Evolutionary conservation across 768 basidiomycete genomes (phyloP).

Genomic region (Termitomyces sp.): DNA sequence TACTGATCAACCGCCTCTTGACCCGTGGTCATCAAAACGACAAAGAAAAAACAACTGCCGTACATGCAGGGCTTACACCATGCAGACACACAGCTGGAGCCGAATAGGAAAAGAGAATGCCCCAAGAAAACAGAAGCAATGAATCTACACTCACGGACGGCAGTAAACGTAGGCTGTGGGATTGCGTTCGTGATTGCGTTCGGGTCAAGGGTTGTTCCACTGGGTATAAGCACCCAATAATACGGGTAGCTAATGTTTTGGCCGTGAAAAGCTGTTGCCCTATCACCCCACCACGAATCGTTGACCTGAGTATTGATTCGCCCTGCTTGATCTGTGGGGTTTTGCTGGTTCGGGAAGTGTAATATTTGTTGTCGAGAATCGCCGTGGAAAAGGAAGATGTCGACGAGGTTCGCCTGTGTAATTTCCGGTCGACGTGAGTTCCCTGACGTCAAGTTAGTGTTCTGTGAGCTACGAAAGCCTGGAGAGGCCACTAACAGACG

Average conservation of each 20-base stretch:
- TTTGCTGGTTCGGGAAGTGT: conserved; percentile 34
- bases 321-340: conserved; percentile 55
- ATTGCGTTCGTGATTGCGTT: conserved; percentile 53
- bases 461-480: conserved; percentile 10
- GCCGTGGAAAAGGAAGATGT: conserved; percentile 76
- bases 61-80: neutral
- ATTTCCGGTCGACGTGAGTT: conserved; percentile 69
- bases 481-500: conserved; percentile 59
- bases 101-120: neutral
- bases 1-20: neutral
- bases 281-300: conserved; percentile 70
- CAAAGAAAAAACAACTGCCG: neutral
- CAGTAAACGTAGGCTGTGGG: conserved; percentile 72
- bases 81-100: neutral
- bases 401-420: conserved; percentile 58
- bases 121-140: neutral
- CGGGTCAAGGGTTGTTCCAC: conserved; percentile 51
- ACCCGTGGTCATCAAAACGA: neutral
- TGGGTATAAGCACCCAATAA: conserved; percentile 75
- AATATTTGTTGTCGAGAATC: conserved; percentile 55
- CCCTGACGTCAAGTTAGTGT: conserved; percentile 43
- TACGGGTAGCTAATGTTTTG: conserved; percentile 62
- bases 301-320: conserved; percentile 52
- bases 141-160: conserved; percentile 63
- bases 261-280: conserved; percentile 47